Conservation (phyloP, 495 filamentous ascomycete species). For the Aspergillus bridgeri region DNA sequence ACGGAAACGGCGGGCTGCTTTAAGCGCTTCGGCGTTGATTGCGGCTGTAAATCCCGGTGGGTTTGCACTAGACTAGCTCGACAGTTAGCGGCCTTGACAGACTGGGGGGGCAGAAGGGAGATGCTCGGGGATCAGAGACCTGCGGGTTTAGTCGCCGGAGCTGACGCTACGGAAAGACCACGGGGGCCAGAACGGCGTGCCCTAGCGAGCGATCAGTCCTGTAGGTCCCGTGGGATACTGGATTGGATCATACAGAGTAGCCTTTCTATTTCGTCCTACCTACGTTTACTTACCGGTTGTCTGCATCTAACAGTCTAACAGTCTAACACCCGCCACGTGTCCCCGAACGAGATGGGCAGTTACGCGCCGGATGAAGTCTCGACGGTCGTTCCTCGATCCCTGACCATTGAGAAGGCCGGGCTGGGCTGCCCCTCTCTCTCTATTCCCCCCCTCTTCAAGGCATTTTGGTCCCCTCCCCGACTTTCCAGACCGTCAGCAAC, state of each 20-base stretch:
- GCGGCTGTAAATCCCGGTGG: conserved; percentile 23
- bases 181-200: background rate
- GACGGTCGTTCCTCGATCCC: background rate
- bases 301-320: no score
- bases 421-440: no score
- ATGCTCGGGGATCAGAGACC: background rate
- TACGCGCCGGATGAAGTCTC: conserved; percentile 18
- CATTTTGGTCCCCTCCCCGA: background rate
- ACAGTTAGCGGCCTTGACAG: conserved; percentile 7
- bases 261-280: no score
- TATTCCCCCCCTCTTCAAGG: background rate
- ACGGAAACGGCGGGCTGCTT: conserved; percentile 9
- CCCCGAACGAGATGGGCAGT: conserved; percentile 3
- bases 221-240: background rate
- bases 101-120: conserved; percentile 2
- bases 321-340: conserved; percentile 23
- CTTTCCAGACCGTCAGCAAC: conserved; percentile 7
- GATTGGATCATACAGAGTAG: no score
- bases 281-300: conserved; percentile 14
- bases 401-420: background rate
- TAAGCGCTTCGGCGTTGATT: conserved; percentile 15
- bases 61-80: conserved; percentile 10
- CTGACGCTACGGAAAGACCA: conserved; percentile 3
- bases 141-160: background rate
- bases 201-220: background rate